Conservation (phyloP, 768 basidiomycete species). For the Trametes coccinea region DNA sequence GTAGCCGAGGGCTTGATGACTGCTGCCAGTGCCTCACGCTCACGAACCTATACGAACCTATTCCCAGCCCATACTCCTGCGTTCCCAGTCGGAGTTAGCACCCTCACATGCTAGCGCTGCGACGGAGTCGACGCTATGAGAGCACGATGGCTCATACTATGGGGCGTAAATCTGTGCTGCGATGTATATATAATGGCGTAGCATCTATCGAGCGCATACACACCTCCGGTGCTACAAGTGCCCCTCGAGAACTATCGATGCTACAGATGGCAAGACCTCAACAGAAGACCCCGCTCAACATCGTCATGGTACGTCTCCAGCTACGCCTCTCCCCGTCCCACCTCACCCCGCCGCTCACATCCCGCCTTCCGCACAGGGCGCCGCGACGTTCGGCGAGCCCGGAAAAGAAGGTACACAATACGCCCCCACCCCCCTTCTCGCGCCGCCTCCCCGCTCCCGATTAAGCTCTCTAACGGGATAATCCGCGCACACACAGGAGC, state of each 20-base stretch:
- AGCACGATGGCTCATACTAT: no score
- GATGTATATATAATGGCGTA: no score
- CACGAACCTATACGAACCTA: no score
- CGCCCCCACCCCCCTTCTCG: neutral
- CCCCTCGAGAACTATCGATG: neutral
- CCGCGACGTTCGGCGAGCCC: conserved; percentile 53
- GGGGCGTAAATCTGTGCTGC: no score
- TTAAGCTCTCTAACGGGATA: neutral
- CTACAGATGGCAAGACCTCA: conserved; percentile 15
- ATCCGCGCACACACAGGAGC: conserved; percentile 33
- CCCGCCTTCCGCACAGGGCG: conserved; percentile 37
- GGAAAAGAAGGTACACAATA: conserved; percentile 40
- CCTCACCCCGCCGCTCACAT: neutral
- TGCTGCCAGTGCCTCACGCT: no score
- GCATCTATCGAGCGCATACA: no score
- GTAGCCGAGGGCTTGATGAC: no score
- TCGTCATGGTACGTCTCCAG: conserved; percentile 46
- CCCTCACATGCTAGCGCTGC: no score
- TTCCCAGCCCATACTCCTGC: no score
- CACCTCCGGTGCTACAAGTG: no score
- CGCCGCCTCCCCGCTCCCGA: neutral
- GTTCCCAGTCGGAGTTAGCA: no score
- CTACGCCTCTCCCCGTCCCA: neutral
- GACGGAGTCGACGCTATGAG: no score
- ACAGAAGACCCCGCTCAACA: conserved; percentile 46